Base-by-base conservation (phyloP, 345 rosid genomes). In the Hypericum perforatum region DNA sequence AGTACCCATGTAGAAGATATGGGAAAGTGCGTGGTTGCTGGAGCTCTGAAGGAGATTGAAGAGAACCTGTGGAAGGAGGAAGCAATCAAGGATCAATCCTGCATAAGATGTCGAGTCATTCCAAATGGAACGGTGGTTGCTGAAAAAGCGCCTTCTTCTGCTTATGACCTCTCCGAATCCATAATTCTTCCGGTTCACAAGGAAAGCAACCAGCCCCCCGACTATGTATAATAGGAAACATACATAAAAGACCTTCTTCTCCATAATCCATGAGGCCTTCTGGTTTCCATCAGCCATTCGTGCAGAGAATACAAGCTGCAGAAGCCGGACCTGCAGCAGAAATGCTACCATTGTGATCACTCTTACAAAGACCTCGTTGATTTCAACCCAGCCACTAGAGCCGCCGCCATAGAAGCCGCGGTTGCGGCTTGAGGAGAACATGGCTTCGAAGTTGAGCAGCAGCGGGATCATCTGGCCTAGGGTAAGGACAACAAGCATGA, bases 351-450 rank as follows among this genome's bases (percentile, higher is more conserved):
- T 67, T 37, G 62, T 52, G 8, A 61, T 9, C 11, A 36, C 49
- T 36, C 71, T 67, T 12, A 67, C 61, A 11, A 61, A 12, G n/a
- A 67, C 66, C 43, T 67, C 71, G 46, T 67, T 57, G 6, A 11
- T 39, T 61, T 67, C 71, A 7, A 52, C 36, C 58, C 50, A 39
- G 16, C 53, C 58, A 5, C 62, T 58, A 4, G 32, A 22, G 11
- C 39, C 40, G 22, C 50, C 12, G 1, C 12, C 9, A 0, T 0
- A 0, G 47, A 0, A 3, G 14, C 8, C n/a, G 4, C 8, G 15
- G 7, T 52, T 47, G 39, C 44, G 43, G 29, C 40, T 56, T 5
- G 54, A 6, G 2, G 12, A 13, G 55, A 67, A 61, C 59, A 67
- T 6, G 6, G 66, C 66, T 52, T 67, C 67, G 29, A 61, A 61